Conservation (phyloP, 768 basidiomycete genomes). For the Boletales sp. region DNA sequence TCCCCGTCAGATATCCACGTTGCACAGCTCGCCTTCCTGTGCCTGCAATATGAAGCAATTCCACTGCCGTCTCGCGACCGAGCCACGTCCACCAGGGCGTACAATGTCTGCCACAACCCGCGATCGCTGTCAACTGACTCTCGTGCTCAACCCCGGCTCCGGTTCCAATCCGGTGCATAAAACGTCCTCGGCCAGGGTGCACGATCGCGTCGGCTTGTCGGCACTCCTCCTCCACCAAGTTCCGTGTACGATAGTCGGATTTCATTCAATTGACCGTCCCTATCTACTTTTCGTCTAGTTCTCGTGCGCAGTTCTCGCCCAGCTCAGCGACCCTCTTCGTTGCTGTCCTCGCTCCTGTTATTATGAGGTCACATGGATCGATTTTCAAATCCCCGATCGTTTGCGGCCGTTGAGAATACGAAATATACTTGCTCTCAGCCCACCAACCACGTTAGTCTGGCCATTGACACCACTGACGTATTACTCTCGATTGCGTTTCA, state of each 20-base stretch:
- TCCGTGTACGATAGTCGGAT: constrained; percentile 11
- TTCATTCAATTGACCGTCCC: constrained; percentile 16
- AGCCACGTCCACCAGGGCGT: too few relatives aligned
- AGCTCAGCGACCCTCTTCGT: background rate
- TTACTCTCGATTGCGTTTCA: constrained; percentile 18
- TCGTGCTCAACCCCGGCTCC: constrained; percentile 8
- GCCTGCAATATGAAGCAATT: too few relatives aligned
- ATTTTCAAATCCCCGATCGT: constrained; percentile 13
- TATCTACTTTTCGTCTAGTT: background rate
- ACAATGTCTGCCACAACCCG: background rate
- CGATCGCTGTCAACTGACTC: background rate
- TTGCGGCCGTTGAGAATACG: background rate
- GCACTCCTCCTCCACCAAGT: constrained; percentile 1
- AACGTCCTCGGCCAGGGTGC: background rate
- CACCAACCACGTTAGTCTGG: background rate
- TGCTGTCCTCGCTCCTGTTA: background rate
- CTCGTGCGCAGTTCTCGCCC: background rate
- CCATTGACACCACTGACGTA: constrained; percentile 14
- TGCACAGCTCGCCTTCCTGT: too few relatives aligned
- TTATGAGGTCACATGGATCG: constrained; percentile 5
- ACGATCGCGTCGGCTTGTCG: constrained; percentile 6
- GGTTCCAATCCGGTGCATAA: background rate
- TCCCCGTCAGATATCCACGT: constrained; percentile 2
- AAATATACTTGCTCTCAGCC: too few relatives aligned
- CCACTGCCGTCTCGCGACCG: too few relatives aligned